Base-by-base conservation (phyloP, 768 basidiomycete genomes). In the Mycena chlorophos region DNA sequence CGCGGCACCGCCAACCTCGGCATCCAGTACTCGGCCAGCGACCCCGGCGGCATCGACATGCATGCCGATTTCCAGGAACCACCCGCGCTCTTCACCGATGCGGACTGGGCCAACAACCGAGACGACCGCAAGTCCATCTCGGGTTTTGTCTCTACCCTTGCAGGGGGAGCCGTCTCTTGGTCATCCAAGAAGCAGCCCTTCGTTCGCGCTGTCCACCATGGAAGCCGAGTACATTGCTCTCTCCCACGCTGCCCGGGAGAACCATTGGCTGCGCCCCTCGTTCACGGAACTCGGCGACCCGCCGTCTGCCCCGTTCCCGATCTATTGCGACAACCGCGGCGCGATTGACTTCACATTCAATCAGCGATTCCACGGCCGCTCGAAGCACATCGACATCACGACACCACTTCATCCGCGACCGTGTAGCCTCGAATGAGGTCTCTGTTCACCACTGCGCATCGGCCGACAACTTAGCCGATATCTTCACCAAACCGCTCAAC, bases 161-260 rank as follows among this genome's bases (percentile, higher is more conserved):
- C 62, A 23, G 65, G 65, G 19, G 45, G 68, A 0, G 54, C 67
- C 4, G 61, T 75, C n/a, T 60, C 65, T 28, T 74, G 73, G 75
- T 62, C 55, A 22, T 66, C 67, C 13, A 70, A 69, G 55, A 63
- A 63, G 49, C 75, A 76, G 51, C 34, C 58, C 1, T 55, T 67
- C 25, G 64, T 71, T 17, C n/a, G 63, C 72, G 20, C 66, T 71
- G 3, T 75, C 73, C 2, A 72, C 66, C 4, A 62, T 63, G 0
- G 72, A 75, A 58, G 65, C 71, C 12, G 71, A 76, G 58, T 73
- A 75, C 55, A 63, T 73, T 49, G 66, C 71, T 10, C 16, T 43
- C 10, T 43, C 40, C 8, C 40, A 76, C 31, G 67, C 71, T 1
- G 38, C 63, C 0, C 55, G 66, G 26, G 67, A 77, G 54, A 62